Base-by-base conservation (phyloP, 768 basidiomycete genomes). In the Mycena rosella region DNA sequence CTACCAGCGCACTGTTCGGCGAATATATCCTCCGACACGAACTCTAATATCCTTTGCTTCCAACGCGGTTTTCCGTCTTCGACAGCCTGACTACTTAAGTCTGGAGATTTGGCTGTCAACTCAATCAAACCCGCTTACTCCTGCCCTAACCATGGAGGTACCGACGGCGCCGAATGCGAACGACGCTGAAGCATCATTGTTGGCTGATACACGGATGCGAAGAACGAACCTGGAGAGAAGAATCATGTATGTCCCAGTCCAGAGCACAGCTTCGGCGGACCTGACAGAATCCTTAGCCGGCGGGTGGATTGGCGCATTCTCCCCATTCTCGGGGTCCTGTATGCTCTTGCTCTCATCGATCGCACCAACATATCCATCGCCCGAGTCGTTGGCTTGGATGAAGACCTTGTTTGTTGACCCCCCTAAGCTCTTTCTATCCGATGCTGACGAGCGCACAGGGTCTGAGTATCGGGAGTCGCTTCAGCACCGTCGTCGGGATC, bases 401-500 rank as follows among this genome's bases (percentile, higher is more conserved):
- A 74, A 45, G 82, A 79, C 55, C 75, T 84, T 27, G 83, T 82
- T 67, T 58, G 78, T 71, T 22, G 18, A 63, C 26, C 18, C 51
- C 52, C 30, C 55, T 51, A n/a, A n/a, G n/a, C 60, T 52, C 8
- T 29, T 4, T 45, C 45, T 14, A 26, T 5, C n/a, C 22, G 27
- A 7, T 7, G 38, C 26, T 60, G 42, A 60, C 47, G 34, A 63
- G 54, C 29, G 44, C 65, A 38, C 65, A 87, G 85, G 69, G 77
- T 53, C 71, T 86, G 52, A 73, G 68, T 27, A 64, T 80, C 55
- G 83, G 84, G 40, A 67, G 76, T 40, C 82, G 84, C 26, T 86
- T 82, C 74, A 84, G 82, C 73, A 80, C 85, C 68, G 77, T 83
- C n/a, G 78, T 83, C 38, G 81, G 79, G 40, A 68, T 85, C 32